phyloP scores from a whole-genome alignment of 208 protist species.

The Acanthamoeba castellanii region DNA sequence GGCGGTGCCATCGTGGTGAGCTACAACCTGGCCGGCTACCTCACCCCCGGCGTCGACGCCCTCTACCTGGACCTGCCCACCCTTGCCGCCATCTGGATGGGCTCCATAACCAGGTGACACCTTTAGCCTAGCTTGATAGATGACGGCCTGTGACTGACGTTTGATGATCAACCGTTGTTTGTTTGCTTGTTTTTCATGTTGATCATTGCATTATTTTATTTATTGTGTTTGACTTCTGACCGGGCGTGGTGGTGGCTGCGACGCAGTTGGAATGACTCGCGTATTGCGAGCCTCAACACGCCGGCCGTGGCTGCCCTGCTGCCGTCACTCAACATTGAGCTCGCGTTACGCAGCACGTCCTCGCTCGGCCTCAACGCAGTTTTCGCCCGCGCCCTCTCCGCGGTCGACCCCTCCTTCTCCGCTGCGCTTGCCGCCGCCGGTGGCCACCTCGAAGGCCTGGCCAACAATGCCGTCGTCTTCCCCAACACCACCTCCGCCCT shows the following conservation, averaged over 20 bases:
- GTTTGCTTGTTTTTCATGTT: too few species aligned
- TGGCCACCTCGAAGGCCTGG: not conserved
- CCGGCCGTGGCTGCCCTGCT: not conserved
- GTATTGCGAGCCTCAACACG: not conserved
- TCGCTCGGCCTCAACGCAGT: not conserved
- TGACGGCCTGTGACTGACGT: too few species aligned
- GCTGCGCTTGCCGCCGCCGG: not conserved
- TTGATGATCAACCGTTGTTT: not conserved
- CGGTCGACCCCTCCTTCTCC: not conserved
- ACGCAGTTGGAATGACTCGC: not conserved
- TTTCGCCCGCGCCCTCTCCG: not conserved
- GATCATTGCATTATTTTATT: too few species aligned
- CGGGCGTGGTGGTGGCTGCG: not conserved
- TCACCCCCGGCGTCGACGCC: not conserved
- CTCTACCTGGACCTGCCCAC: not conserved
- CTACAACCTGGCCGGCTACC: not conserved
- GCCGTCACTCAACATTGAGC: not conserved
- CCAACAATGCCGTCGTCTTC: not conserved
- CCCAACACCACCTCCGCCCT: not conserved
- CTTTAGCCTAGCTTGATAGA: too few species aligned
- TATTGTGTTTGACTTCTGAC: not conserved
- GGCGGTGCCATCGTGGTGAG: not conserved
- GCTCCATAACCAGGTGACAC: not conserved
- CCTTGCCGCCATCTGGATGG: not conserved
- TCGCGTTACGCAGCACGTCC: not conserved